These are phyloP conservation scores for Furcasterigmium furcatum DNA, from an alignment of 2,329 filamentous ascomycete genomes.

Conservation along the genomic window DNA sequence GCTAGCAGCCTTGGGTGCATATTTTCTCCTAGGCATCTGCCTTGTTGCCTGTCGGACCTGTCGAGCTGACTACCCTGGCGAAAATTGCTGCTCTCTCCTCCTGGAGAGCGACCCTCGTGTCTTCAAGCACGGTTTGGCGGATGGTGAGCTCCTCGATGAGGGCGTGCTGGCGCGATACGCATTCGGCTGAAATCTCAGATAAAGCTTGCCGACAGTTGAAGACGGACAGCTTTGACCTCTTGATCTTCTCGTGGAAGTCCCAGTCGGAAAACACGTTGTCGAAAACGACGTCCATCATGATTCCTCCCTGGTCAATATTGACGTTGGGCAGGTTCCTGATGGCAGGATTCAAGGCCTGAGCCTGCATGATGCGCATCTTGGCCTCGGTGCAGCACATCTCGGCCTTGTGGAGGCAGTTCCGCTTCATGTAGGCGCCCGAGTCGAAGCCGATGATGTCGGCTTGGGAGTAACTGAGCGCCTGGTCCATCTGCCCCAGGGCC, in stretches of 20 bases:
- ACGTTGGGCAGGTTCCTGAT: slow-evolving; percentile 35
- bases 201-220: slow-evolving; percentile 28
- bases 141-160: slow-evolving; percentile 25
- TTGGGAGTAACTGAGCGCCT: slow-evolving; percentile 35
- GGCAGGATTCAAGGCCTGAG: slow-evolving; percentile 32
- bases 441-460: slow-evolving; percentile 50
- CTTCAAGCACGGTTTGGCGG: slow-evolving; percentile 23
- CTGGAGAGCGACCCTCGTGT: slow-evolving; percentile 36
- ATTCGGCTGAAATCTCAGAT: slow-evolving; percentile 18
- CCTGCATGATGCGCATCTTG: slow-evolving; percentile 32
- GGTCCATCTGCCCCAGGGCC: slow-evolving; percentile 33
- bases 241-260: slow-evolving; percentile 49
- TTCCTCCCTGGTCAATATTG: slow-evolving; percentile 38
- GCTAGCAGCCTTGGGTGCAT: no score
- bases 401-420: slow-evolving; percentile 44
- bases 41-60: slow-evolving; percentile 12
- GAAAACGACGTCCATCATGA: slow-evolving; percentile 51
- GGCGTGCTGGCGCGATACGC: background rate
- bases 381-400: slow-evolving; percentile 38
- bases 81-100: slow-evolving; percentile 40
- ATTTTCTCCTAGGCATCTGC: no score
- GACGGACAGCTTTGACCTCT: slow-evolving; percentile 33
- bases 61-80: slow-evolving; percentile 17
- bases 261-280: slow-evolving; percentile 52
- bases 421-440: slow-evolving; percentile 43